Percentiles rank a stretch among this genome's conserved stretches.
Conservation (phyloP, 2,329 filamentous ascomycete species). For the Trichoderma aggressivum region DNA sequence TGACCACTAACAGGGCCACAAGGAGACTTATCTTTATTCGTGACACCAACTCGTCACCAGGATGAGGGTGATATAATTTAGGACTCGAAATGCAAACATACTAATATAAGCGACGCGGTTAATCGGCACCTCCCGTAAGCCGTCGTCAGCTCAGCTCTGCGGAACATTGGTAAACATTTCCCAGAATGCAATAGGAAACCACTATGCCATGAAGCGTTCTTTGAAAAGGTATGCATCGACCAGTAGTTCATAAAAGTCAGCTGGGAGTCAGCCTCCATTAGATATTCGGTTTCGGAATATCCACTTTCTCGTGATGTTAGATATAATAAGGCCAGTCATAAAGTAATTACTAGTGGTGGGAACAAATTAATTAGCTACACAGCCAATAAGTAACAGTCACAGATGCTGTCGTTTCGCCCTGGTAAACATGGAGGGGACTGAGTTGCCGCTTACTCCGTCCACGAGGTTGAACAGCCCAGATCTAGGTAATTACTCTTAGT, state of each 20-base stretch:
- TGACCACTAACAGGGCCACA: neutral
- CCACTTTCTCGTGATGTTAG: accelerated
- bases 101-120: neutral
- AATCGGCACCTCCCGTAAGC: neutral
- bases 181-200: neutral
- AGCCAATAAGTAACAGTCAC: neutral
- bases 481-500: neutral
- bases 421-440: neutral
- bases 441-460: neutral
- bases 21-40: neutral
- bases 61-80: neutral
- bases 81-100: neutral
- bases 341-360: neutral
- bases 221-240: too few species aligned
- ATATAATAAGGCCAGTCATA: neutral
- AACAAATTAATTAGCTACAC: neutral
- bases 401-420: neutral
- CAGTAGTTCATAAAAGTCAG: neutral
- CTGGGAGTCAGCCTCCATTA: neutral
- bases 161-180: neutral
- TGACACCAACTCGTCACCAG: neutral
- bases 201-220: neutral
- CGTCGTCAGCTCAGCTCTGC: neutral
- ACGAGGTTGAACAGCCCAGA: neutral
- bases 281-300: neutral